Conservation (phyloP, 768 basidiomycete species). For the Boletus sensibilis region DNA sequence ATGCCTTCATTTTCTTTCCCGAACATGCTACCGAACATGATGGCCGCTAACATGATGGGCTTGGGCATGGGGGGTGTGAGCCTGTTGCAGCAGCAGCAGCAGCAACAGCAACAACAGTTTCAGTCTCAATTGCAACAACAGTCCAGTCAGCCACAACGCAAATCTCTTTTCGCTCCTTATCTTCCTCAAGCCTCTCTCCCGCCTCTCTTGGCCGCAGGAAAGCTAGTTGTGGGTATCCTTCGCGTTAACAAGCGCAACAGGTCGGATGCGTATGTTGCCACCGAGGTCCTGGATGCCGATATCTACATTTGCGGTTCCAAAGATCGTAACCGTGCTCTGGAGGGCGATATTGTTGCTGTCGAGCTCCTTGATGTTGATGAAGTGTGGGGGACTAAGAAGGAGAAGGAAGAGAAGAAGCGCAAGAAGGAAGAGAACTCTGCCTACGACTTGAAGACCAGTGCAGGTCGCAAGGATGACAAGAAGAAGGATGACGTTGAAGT, state of each 20-base stretch:
- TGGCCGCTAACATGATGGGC: slow-evolving; percentile 97
- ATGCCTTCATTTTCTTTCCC: slow-evolving; percentile 98
- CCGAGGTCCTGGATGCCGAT: slow-evolving; percentile 96
- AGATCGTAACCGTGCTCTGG: slow-evolving; percentile 96
- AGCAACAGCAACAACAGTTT: slow-evolving; percentile 66
- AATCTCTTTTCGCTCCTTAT: slow-evolving; percentile 97
- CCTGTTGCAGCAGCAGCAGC: slow-evolving; percentile 88
- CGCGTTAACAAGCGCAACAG: slow-evolving; percentile 98
- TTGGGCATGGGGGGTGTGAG: slow-evolving; percentile 79
- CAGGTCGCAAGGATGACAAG: slow-evolving; percentile 92
- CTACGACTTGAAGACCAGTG: slow-evolving; percentile 76
- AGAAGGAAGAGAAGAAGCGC: slow-evolving; percentile 99
- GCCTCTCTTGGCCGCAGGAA: slow-evolving; percentile 93
- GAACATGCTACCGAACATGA: slow-evolving; percentile 96
- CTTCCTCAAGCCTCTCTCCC: slow-evolving; percentile 97
- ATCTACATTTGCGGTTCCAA: slow-evolving; percentile 99
- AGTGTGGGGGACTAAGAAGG: slow-evolving; percentile 98
- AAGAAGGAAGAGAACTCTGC: slow-evolving; percentile 99
- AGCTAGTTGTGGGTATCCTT: slow-evolving; percentile 94
- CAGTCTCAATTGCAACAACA: slow-evolving; percentile 95
- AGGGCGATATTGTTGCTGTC: slow-evolving; percentile 97
- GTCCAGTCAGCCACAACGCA: slow-evolving; percentile 89
- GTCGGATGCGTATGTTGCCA: slow-evolving; percentile 97
- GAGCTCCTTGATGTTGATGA: slow-evolving; percentile 98
- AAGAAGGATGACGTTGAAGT: slow-evolving; percentile 99